Base-by-base conservation (phyloP, 306 rosid species). In the Ammopiptanthus mongolicus region DNA sequence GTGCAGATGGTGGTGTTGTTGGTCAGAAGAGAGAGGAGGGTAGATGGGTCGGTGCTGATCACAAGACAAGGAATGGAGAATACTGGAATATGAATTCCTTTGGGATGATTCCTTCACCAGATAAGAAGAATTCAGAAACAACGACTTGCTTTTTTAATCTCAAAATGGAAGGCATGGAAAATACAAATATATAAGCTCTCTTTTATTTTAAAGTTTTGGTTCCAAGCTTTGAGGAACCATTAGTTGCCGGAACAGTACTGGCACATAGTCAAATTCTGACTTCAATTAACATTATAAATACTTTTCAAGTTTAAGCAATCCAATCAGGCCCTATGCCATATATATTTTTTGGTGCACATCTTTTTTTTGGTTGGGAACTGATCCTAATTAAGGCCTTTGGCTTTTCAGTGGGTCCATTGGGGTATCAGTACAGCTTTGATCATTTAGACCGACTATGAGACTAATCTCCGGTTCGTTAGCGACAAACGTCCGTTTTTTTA, bases 31-130 rank as follows among this genome's bases (percentile, higher is more conserved):
- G 47, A 75, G 84, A 85, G 65, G 94, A 78, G 11, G 79, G 59
- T 67, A 86, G 69, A 80, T 85, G 86, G 87, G 84, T 52, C 0
- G 28, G 78, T 73, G 69, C 66, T 56, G 84, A 84, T 68, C 83
- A 83, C 28, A 86, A 84, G 78, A 74, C 83, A 60, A 86, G 84
- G 59, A 86, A 82, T 58, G 89, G 90, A 73, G 92, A 83, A 75
- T 91, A 87, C 64, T 92, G 97, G 97, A 91, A 87, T 44, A 86
- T 92, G 87, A 88, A 85, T n/a, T 84, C 91, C 8, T 67, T 82
- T 76, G 86, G 82, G n/a, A 71, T 81, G 22, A 84, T 76, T 79
- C 79, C 88, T 68, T 80, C 97, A 55, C 89, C 89, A 48, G 88
- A 85, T 15, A 86, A 89, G 86, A 81, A 76, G 51, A 79, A 73